phyloP scores from a whole-genome alignment of 306 rosid genomes.

The Coriaria nepalensis region DNA sequence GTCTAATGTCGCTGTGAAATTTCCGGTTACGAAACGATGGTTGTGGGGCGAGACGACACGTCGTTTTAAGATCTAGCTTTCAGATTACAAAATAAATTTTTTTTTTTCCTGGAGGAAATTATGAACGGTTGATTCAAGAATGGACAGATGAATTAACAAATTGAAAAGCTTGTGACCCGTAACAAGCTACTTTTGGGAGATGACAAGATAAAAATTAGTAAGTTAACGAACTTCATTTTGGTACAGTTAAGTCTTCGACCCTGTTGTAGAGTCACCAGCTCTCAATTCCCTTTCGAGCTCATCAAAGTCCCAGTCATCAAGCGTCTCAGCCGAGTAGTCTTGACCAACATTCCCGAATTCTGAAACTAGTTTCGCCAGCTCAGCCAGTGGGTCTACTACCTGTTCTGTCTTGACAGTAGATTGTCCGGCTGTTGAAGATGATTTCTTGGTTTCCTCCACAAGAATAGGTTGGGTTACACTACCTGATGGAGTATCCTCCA shows the following conservation, averaged over 20 bases:
- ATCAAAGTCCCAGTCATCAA: slow-evolving; percentile 92
- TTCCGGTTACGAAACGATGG: too few species aligned
- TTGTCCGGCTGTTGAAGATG: slow-evolving; percentile 20
- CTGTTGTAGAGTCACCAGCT: slow-evolving; percentile 35
- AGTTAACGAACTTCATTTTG: neutral
- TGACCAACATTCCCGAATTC: slow-evolving; percentile 73
- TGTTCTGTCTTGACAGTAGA: slow-evolving; percentile 33
- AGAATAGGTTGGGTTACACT: slow-evolving; percentile 17
- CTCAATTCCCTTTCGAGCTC: slow-evolving; percentile 83
- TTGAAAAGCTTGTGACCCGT: too few species aligned
- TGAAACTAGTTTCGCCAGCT: slow-evolving; percentile 77
- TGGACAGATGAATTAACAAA: too few species aligned
- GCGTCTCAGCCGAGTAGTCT: slow-evolving; percentile 67
- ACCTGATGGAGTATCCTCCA: too few species aligned
- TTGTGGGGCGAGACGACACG: too few species aligned
- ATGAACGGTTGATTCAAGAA: too few species aligned
- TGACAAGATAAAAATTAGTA: neutral
- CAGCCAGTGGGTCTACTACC: slow-evolving; percentile 51
- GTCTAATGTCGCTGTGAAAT: too few species aligned
- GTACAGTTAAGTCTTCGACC: slow-evolving; percentile 15
- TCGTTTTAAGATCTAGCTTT: too few species aligned
- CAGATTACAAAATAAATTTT: too few species aligned
- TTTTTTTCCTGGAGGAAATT: too few species aligned
- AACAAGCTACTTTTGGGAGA: too few species aligned
- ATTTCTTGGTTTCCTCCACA: slow-evolving; percentile 12